Evolutionary conservation across 202 grass and related monocot species (phyloP).

Genomic region (Cymbopogon flexuosus): DNA sequence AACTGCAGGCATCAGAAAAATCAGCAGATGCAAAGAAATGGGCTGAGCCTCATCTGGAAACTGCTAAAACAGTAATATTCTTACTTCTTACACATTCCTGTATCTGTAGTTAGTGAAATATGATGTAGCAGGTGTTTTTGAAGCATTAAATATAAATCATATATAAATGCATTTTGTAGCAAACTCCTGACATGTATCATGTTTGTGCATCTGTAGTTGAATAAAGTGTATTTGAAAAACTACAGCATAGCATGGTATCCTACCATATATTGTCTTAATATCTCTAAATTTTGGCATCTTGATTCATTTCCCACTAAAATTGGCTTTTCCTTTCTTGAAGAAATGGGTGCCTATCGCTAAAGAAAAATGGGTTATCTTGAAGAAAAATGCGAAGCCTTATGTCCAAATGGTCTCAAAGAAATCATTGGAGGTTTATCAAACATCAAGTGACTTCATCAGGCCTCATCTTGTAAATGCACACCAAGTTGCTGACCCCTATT

Average conservation of each 20-base stretch:
- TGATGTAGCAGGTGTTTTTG: not conserved
- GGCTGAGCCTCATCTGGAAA: conserved; percentile 65
- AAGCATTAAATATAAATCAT: not conserved
- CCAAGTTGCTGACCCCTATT: conserved; percentile 58
- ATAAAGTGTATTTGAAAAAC: conserved; percentile 23
- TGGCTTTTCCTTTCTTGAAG: conserved; percentile 43
- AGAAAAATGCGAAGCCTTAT: conserved; percentile 58
- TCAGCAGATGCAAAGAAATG: conserved; percentile 59
- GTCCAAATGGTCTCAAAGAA: conserved; percentile 56
- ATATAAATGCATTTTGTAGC: not conserved
- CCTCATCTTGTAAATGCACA: conserved; percentile 63
- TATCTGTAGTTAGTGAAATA: conserved; percentile 16
- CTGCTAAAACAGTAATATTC: conserved; percentile 57
- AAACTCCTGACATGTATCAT: not conserved
- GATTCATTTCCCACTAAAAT: conserved; percentile 24
- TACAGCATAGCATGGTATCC: conserved; percentile 12
- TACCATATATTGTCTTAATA: not conserved
- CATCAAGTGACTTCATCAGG: conserved; percentile 48
- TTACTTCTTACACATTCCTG: conserved; percentile 6
- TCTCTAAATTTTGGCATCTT: conserved; percentile 5
- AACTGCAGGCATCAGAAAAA: conserved; percentile 69
- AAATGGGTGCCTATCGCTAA: conserved; percentile 63
- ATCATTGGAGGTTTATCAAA: conserved; percentile 64
- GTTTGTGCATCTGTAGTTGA: conserved; percentile 15
- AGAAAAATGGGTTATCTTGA: conserved; percentile 52